Evolutionary conservation across 106 monocot species (phyloP).

Genomic region (Platanthera guangdongensis): DNA sequence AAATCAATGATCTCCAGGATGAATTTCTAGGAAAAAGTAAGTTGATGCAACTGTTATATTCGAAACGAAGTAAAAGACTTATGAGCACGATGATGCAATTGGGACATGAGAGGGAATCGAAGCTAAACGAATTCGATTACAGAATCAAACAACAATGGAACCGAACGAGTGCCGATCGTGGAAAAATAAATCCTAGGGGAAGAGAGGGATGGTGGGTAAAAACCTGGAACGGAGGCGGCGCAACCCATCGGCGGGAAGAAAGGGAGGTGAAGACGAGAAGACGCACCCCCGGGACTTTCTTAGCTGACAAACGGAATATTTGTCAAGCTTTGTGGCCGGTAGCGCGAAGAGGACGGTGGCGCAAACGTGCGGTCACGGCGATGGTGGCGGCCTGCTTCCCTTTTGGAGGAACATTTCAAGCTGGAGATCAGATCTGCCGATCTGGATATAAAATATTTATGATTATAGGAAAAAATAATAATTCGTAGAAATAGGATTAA

Average conservation of each 20-base stretch:
- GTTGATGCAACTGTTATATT: background rate
- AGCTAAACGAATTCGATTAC: background rate
- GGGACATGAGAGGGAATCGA: background rate
- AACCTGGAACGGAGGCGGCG: constrained; percentile 6
- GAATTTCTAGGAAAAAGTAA: background rate
- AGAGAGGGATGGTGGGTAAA: background rate
- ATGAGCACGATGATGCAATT: background rate
- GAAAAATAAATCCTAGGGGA: background rate
- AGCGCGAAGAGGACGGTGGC: background rate
- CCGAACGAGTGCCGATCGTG: background rate
- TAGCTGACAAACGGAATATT: background rate
- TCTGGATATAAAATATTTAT: too few relatives aligned
- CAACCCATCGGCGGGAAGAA: background rate
- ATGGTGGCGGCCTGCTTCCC: too few relatives aligned
- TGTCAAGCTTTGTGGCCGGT: background rate
- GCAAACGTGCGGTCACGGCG: too few relatives aligned
- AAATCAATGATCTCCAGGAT: background rate
- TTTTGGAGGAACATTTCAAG: too few relatives aligned
- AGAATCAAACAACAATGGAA: background rate
- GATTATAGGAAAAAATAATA: too few relatives aligned
- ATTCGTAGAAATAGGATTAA: too few relatives aligned
- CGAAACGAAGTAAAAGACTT: background rate
- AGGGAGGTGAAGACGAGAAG: background rate
- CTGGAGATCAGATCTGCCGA: too few relatives aligned
- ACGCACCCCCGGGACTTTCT: background rate